These are phyloP conservation scores for Corylus americana DNA, from an alignment of 306 rosid genomes.

Conservation along the genomic window DNA sequence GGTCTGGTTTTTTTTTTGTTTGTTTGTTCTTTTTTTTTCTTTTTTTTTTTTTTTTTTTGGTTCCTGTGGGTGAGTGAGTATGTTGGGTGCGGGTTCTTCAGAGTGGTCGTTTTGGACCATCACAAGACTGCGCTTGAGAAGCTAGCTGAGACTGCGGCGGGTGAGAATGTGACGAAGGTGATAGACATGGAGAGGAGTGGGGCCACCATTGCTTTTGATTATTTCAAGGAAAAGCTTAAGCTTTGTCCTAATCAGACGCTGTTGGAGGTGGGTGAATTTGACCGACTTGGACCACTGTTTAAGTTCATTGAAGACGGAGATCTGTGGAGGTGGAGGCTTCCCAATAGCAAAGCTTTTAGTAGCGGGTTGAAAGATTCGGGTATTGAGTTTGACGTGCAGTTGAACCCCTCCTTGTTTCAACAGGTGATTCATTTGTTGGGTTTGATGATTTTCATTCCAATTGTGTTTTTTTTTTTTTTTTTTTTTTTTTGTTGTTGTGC, in stretches of 20 bases:
- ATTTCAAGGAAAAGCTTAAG: slow-evolving; percentile 56
- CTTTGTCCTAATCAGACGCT: not conserved
- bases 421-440: slow-evolving; percentile 39
- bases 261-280: slow-evolving; percentile 33
- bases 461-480: not conserved
- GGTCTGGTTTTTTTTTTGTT: slow-evolving; percentile 23
- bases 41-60: not conserved
- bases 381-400: slow-evolving; percentile 50
- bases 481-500: not conserved
- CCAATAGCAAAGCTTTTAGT: slow-evolving; percentile 77
- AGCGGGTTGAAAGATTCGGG: slow-evolving; percentile 72
- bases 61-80: slow-evolving; percentile 1
- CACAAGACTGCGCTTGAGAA: slow-evolving; percentile 77
- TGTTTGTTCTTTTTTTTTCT: not conserved
- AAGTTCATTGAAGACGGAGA: slow-evolving; percentile 87
- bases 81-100: slow-evolving; percentile 9
- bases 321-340: slow-evolving; percentile 88
- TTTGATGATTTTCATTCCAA: not conserved
- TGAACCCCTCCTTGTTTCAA: slow-evolving; percentile 65
- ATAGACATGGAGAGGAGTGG: slow-evolving; percentile 83
- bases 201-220: slow-evolving; percentile 91
- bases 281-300: slow-evolving; percentile 48
- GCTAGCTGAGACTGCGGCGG: slow-evolving; percentile 27
- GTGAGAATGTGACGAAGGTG: slow-evolving; percentile 48
- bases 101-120: slow-evolving; percentile 83